These are phyloP conservation scores for Salmacisia buchloeana DNA, from an alignment of 1,284 basidiomycete species.

Conservation along the genomic window DNA sequence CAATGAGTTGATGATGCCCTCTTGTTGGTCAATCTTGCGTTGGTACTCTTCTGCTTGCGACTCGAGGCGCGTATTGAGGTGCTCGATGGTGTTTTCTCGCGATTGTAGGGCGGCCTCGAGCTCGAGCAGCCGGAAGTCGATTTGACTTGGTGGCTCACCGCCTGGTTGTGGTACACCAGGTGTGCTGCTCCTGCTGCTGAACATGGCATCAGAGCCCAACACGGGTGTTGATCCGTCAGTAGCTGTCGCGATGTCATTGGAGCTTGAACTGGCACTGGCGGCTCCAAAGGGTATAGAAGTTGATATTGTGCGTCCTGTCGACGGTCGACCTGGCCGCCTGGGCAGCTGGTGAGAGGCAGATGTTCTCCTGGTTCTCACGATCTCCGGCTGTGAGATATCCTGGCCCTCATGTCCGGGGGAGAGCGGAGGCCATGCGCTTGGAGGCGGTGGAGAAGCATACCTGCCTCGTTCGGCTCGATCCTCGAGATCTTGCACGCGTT, in stretches of 20 bases:
- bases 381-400: background rate
- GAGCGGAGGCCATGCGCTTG: background rate
- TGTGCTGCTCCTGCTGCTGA: background rate
- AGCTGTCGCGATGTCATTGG: background rate
- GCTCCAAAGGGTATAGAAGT: background rate
- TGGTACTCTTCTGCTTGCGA: conserved; percentile 1
- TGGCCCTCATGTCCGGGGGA: background rate
- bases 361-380: background rate
- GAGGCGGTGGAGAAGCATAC: background rate
- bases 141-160: too few species aligned
- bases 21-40: conserved; percentile 1
- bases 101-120: background rate
- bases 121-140: background rate
- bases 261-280: background rate
- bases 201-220: background rate
- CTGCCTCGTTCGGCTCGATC: background rate
- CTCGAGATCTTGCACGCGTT: background rate
- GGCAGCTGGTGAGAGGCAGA: conserved; percentile 2
- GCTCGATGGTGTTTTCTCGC: background rate
- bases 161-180: background rate
- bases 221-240: background rate
- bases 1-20: background rate
- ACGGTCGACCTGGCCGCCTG: background rate
- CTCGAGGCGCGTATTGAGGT: background rate
- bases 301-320: background rate